Evolutionary conservation across 768 basidiomycete species (phyloP).

Genomic region (Russula emetica): DNA sequence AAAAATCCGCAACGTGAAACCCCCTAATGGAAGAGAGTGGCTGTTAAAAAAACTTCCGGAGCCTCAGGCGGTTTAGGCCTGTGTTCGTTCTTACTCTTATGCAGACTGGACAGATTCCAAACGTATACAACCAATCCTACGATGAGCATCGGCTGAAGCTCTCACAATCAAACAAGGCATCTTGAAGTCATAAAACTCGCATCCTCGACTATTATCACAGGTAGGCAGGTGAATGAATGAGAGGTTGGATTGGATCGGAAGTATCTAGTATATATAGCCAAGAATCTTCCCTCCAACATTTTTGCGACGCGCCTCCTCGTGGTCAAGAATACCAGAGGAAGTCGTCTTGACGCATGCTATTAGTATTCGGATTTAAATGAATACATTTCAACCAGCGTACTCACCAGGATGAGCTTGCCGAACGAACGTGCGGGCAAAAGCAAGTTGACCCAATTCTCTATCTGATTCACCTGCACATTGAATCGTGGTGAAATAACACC

Average conservation of each 20-base stretch:
- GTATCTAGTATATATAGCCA: slow-evolving; percentile 80
- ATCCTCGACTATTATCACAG: neutral
- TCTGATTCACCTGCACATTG: slow-evolving; percentile 90
- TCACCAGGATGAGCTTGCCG: slow-evolving; percentile 89
- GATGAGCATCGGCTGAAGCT: neutral
- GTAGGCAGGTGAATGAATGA: neutral
- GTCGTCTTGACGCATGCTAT: slow-evolving; percentile 60
- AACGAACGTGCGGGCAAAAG: slow-evolving; percentile 94
- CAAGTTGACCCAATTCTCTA: slow-evolving; percentile 96
- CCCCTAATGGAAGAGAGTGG: too few species aligned
- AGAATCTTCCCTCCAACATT: slow-evolving; percentile 95
- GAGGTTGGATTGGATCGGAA: neutral
- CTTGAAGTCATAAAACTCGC: neutral
- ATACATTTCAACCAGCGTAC: slow-evolving; percentile 32
- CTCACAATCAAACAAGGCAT: neutral
- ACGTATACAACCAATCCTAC: too few species aligned
- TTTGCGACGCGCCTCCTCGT: slow-evolving; percentile 98
- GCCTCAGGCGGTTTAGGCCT: too few species aligned
- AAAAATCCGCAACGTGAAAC: too few species aligned
- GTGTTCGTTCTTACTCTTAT: too few species aligned
- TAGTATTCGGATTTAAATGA: slow-evolving; percentile 4
- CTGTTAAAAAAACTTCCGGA: too few species aligned
- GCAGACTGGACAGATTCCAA: too few species aligned
- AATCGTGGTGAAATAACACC: slow-evolving; percentile 99
- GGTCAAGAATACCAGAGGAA: slow-evolving; percentile 96